phyloP scores from a whole-genome alignment of 1,139 yeast genomes.

The Kurtzmaniella quercitrusa region DNA sequence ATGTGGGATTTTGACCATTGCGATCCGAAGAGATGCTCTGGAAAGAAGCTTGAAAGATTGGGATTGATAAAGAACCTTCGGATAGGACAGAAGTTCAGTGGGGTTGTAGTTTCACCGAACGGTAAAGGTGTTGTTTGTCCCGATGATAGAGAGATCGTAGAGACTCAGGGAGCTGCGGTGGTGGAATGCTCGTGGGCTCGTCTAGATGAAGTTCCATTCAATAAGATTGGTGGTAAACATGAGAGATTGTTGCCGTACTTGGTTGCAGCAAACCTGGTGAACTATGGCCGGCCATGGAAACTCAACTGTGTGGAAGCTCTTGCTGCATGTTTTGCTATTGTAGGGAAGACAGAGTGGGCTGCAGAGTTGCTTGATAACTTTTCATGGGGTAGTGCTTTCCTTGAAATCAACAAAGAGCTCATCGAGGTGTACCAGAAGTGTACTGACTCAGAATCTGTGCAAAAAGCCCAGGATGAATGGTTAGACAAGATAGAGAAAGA shows the following conservation, averaged over 20 bases:
- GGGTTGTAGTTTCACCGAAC: conserved; percentile 89
- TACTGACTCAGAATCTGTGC: conserved; percentile 73
- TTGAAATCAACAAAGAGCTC: conserved; percentile 77
- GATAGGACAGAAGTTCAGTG: conserved; percentile 88
- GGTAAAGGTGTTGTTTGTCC: conserved; percentile 93
- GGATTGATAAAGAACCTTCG: conserved; percentile 77
- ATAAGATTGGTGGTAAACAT: conserved; percentile 84
- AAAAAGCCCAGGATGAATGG: conserved; percentile 74
- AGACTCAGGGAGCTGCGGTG: conserved; percentile 83
- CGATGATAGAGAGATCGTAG: conserved; percentile 73
- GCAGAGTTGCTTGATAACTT: conserved; percentile 67
- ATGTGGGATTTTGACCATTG: conserved; percentile 99
- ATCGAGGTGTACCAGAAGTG: conserved; percentile 72
- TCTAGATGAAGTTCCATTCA: conserved; percentile 89
- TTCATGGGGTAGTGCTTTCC: conserved; percentile 88
- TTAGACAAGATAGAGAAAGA: conserved; percentile 65
- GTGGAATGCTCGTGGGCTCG: conserved; percentile 99
- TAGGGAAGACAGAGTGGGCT: conserved; percentile 92
- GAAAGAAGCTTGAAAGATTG: conserved; percentile 84
- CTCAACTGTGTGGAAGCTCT: conserved; percentile 95
- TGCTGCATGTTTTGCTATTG: conserved; percentile 95
- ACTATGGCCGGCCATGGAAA: conserved; percentile 96
- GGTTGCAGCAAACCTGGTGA: conserved; percentile 95
- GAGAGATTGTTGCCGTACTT: conserved; percentile 86
- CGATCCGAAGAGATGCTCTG: conserved; percentile 97